Evolutionary conservation across 768 basidiomycete species (phyloP), one percentile per base, ranked within the genome.

Genomic region (Tephrocybe sp.): DNA sequence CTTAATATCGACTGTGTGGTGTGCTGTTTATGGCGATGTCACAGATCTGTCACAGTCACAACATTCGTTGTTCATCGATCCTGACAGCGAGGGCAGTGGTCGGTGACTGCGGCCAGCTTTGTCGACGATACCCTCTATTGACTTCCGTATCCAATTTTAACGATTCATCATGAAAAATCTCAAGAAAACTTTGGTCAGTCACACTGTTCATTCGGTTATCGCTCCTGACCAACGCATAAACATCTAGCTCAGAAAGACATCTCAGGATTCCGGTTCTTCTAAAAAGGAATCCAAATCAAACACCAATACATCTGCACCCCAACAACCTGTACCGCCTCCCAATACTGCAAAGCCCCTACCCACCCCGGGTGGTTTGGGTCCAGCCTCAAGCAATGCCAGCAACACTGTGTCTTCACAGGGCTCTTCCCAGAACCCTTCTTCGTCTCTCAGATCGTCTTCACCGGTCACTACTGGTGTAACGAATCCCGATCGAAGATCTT

Each of bases 151-250:
- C 39, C 46, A 39, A 31, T 35, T 30, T 35, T 53, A 20, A 60
- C 58, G 55, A 48, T 50, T 61, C 52, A 59, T 63, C 51, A 92
- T 92, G 90, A 92, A 92, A 74, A 84, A 83, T 57, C 75, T 92
- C 66, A 89, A 87, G 78, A 92, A 89, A 73, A 87, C 85, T 56
- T 71, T 91, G 61, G 89, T 89, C 63, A 61, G 77, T 68, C 54
- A 59, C 52, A 49, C 57, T 62, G 54, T 23, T 55, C 39, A 39
- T 43, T 44, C 51, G 40, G 48, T 49, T 49, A 50, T 51, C 56
- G 53, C 54, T 44, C 58, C 57, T 60, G 48, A 60, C 61, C 52
- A 34, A 61, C 51, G 52, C 31, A 45, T 45, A 39, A n/a, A 45
- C 50, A 45, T 52, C 46, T 66, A 88, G 86, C 80, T 88, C 57